A percentile compares a stretch with the other conserved stretches of the same genome.
Evolutionary conservation across 169 alveolate species (phyloP).

Genomic region (Plasmodium coatneyi): DNA sequence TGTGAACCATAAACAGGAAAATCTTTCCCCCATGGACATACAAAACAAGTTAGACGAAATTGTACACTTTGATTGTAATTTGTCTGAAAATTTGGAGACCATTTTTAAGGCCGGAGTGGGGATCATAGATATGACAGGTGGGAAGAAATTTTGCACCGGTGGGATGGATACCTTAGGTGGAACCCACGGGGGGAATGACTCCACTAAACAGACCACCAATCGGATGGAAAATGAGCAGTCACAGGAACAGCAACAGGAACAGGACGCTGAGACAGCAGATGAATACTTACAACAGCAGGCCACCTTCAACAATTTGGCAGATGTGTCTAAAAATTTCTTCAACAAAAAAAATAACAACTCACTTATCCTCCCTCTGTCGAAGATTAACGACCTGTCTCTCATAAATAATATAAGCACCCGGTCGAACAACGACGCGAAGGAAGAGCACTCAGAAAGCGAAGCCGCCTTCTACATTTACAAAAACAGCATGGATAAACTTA

Average conservation of each 20-base stretch:
- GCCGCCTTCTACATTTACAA: conserved; percentile 40
- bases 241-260: neutral
- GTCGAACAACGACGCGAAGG: conserved; percentile 14
- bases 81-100: conserved; percentile 49
- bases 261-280: neutral
- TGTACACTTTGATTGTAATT: conserved; percentile 41
- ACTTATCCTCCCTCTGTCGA: conserved; percentile 26
- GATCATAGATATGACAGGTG: neutral
- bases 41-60: conserved; percentile 46
- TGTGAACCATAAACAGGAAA: neutral
- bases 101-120: conserved; percentile 40
- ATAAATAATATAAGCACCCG: conserved; percentile 37
- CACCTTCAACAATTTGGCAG: neutral
- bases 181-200: neutral
- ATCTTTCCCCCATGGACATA: conserved; percentile 24
- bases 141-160: neutral
- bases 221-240: neutral
- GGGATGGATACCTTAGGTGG: neutral
- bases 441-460: conserved; percentile 27
- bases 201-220: neutral
- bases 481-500: conserved; percentile 29
- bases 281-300: neutral
- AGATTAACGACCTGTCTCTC: conserved; percentile 40
- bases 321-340: conserved; percentile 5
- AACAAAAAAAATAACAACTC: conserved; percentile 22